Conservation (phyloP, 2,329 filamentous ascomycete species). For the Verticillium klebahnii region DNA sequence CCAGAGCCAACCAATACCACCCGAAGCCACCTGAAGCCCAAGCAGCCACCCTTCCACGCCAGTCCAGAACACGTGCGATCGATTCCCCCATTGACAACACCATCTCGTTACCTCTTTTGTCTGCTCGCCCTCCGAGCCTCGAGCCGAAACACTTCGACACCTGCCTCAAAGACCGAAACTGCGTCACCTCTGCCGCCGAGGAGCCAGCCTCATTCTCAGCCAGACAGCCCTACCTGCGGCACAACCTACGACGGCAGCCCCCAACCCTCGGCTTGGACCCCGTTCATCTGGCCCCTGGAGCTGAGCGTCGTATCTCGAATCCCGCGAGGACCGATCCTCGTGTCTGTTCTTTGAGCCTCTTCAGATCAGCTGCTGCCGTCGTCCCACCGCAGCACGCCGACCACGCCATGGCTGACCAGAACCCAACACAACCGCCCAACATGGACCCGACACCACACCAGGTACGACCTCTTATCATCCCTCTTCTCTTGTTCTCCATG, state of each 20-base stretch:
- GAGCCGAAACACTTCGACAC: not conserved
- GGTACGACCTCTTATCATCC: constrained; percentile 4
- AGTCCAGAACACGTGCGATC: not conserved
- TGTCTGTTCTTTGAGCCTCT: not conserved
- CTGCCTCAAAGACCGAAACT: not conserved
- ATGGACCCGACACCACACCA: constrained; percentile 12
- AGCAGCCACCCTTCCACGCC: not conserved
- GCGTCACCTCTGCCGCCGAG: not conserved
- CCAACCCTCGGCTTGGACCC: not conserved
- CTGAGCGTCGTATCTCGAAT: not conserved
- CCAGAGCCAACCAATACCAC: not conserved
- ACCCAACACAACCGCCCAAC: constrained; percentile 7
- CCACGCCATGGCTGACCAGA: constrained; percentile 10
- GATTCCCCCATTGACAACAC: not conserved
- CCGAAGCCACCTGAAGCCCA: not conserved
- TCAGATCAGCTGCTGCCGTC: not conserved
- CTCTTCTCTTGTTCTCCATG: not conserved
- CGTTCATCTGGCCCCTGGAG: not conserved
- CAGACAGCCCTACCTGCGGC: not conserved
- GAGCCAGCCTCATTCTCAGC: not conserved
- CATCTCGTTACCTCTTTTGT: not conserved
- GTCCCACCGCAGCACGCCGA: not conserved
- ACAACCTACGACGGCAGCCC: not conserved
- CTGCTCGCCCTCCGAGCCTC: not conserved
- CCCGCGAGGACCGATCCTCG: not conserved